Base-by-base conservation (phyloP, 805 yeast species). In the Lachancea sp. region DNA sequence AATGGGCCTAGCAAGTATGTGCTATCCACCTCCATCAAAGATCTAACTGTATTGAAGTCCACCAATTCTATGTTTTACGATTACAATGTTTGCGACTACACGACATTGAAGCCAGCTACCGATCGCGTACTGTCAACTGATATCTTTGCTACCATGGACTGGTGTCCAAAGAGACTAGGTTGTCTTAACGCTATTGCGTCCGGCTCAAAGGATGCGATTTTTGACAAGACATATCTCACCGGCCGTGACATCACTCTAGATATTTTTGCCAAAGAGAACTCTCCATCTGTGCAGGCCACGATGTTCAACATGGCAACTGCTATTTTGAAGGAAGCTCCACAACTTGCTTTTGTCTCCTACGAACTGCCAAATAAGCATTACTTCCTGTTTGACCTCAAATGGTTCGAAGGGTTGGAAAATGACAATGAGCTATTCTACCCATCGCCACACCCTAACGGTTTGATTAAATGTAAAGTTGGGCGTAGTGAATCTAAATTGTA, bases 221-320 rank as follows among this genome's bases (percentile, higher is more conserved):
- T 87, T 55, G 94, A 87, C 64, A 40, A 58, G 8, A 74, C 83
- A 23, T 84, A 72, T 62, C 60, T 68, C n/a, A 56, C 61, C 11
- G 92, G 86, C 15, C 74, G 86, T 54, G 69, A 68, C 29, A 72
- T 76, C 54, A 87, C 96, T 1, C 71, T 88, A 54, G 81, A 77
- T 40, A 71, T 72, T 44, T 89, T 89, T 64, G 96, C 96, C 13
- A 62, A 74, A 37, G 96, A 89, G 64, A 78, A 85, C 63, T 85
- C 95, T 8, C 78, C 96, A n/a, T 83, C 95, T 19, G 97, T 89
- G 34, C 97, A 89, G 69, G 96, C 95, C 34, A 89, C 96, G 44
- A 90, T 89, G 96, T 89, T 77, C 72, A 84, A 87, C 72, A 89
- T 89, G 92, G 74, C 84, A 29, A 72, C 77, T 48, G 78, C 75